Percentiles rank a stretch among this genome's conserved stretches.
Evolutionary conservation across 2,329 filamentous ascomycete species (phyloP).

Genomic region (Rhinocladiella similis): DNA sequence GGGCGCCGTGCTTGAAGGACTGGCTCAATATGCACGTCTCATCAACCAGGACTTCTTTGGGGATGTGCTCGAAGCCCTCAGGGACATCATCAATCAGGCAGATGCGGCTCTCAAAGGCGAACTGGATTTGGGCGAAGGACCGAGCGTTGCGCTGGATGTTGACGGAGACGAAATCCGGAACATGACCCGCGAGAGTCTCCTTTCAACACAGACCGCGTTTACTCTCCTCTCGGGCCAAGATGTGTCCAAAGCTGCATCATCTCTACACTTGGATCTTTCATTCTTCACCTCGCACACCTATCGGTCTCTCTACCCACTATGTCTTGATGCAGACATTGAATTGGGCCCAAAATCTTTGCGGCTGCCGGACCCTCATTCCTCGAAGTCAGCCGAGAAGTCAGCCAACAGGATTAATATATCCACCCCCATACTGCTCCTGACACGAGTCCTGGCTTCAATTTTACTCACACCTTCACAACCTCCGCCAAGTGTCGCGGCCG

Average conservation of each 20-base stretch:
- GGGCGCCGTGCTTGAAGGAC: constrained; percentile 93
- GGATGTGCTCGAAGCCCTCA: constrained; percentile 88
- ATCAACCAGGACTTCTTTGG: constrained; percentile 99
- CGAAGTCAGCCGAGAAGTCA: constrained; percentile 27
- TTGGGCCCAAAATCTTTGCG: constrained; percentile 72
- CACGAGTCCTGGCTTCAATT: constrained; percentile 80
- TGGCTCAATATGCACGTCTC: constrained; percentile 90
- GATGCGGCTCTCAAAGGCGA: constrained; percentile 46
- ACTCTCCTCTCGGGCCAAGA: constrained; percentile 95
- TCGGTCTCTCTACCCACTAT: constrained; percentile 75
- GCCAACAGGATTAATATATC: constrained; percentile 84
- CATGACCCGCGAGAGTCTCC: constrained; percentile 78
- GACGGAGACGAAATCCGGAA: constrained; percentile 64
- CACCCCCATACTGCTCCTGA: constrained; percentile 87
- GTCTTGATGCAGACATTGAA: constrained; percentile 83
- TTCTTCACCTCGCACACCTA: constrained; percentile 97
- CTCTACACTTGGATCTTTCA: constrained; percentile 84
- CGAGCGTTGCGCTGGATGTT: constrained; percentile 44
- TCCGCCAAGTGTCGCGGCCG: constrained; percentile 76
- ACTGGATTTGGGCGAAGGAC: constrained; percentile 50
- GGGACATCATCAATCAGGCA: constrained; percentile 82
- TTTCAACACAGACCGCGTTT: constrained; percentile 95
- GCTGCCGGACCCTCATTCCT: constrained; percentile 64
- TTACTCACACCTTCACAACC: constrained; percentile 72
- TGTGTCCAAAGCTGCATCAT: constrained; percentile 76